Evolutionary conservation across 1,139 yeast species (phyloP), one percentile per base, ranked within the genome.

Genomic region (Yamadazyma trypodendri): DNA sequence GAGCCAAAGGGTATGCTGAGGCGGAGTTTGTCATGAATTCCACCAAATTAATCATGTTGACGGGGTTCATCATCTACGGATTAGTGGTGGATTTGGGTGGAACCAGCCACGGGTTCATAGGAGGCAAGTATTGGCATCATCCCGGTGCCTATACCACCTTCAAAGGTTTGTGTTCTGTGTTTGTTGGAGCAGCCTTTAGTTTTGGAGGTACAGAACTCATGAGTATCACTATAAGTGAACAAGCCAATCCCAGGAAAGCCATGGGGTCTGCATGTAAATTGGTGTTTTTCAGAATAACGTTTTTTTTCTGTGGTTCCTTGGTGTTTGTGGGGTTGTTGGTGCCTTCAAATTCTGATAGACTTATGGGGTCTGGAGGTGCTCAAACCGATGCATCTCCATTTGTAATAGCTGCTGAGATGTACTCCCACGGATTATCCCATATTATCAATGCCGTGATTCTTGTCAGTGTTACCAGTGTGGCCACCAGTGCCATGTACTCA

Each of bases 91-190:
- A 65, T 39, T 56, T 62, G 42, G 75, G 75, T 40, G 75, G 69
- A 33, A 66, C 68, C 27, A 58, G 61, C 11, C 43, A 47, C 14
- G 71, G 70, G 3, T 68, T 56, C 43, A 65, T 72, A 45, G 79
- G 79, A 22, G 77, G 75, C 31, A 61, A 56, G 39, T 68, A 67
- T 48, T 74, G 78, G 78, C 59, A 61, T 39, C 50, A 67, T 37
- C 75, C 73, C 4, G 71, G 70, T 31, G 60, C 61, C 24, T 54
- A 55, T 44, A 65, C 68, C 31, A 48, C 54, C 24, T 68, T 68
- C 50, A 68, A 68, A 48, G 75, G 75, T 10, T 49, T 68, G 34
- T 62, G 64, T 42, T 48, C 67, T 8, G 71, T 64, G 24, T 65
- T 67, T 35, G 70, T 64, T 22, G 64, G 68, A 2, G 65, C 68